Conservation (phyloP, 1,284 basidiomycete genomes). For the Tremellales sp. region DNA sequence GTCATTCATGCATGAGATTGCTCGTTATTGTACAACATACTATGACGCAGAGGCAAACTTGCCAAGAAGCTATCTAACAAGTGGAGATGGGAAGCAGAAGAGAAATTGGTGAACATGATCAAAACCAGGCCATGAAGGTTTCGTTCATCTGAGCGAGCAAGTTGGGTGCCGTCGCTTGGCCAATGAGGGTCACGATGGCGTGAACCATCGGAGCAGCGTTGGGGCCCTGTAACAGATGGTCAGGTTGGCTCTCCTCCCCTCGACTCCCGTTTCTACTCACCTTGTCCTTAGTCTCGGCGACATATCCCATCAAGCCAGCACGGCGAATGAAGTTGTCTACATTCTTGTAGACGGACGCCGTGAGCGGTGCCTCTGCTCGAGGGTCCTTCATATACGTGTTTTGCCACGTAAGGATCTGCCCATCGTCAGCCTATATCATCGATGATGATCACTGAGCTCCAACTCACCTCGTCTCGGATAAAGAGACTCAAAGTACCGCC, state of each 20-base stretch:
- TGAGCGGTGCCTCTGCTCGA: constrained; percentile 58
- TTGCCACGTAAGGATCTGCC: constrained; percentile 42
- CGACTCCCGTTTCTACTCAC: constrained; percentile 52
- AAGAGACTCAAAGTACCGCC: constrained; percentile 54
- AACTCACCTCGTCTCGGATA: constrained; percentile 83
- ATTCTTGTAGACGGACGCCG: constrained; percentile 66
- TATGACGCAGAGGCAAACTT: too few relatives aligned
- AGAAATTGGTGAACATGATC: constrained; percentile 15
- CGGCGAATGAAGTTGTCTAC: constrained; percentile 68
- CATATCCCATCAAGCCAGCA: constrained; percentile 43
- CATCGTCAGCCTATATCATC: constrained; percentile 1
- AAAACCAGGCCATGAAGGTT: constrained; percentile 80
- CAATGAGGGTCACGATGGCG: constrained; percentile 80
- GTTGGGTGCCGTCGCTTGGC: constrained; percentile 53
- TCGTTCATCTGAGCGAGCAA: constrained; percentile 62
- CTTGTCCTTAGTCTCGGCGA: constrained; percentile 66
- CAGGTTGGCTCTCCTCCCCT: background rate
- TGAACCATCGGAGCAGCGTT: constrained; percentile 57
- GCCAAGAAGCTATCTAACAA: background rate
- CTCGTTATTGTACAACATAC: background rate
- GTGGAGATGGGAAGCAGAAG: too few relatives aligned
- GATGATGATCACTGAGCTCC: constrained; percentile 54
- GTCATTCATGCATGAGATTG: background rate
- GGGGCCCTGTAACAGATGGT: constrained; percentile 12
- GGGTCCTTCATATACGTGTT: constrained; percentile 48